These are phyloP conservation scores for Sugiyamaella lignohabitans DNA, from an alignment of 805 yeast species.

Conservation along the genomic window DNA sequence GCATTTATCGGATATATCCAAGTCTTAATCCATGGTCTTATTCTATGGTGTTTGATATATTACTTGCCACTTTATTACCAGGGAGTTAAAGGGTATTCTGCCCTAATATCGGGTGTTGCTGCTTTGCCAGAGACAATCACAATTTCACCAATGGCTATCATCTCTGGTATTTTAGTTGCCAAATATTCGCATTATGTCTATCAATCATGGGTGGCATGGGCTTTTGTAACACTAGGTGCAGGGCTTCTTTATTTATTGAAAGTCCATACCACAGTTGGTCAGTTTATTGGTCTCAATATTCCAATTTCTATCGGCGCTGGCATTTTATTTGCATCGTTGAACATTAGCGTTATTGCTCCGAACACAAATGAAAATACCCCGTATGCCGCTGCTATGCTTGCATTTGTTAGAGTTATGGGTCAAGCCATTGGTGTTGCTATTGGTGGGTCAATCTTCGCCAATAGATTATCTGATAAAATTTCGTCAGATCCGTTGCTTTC, in stretches of 20 bases:
- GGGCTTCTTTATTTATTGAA: slow-evolving; percentile 39
- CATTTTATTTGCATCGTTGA: slow-evolving; percentile 37
- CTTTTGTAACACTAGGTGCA: slow-evolving; percentile 37
- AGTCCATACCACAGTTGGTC: slow-evolving; percentile 29
- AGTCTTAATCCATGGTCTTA: slow-evolving; percentile 42
- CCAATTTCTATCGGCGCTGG: slow-evolving; percentile 45
- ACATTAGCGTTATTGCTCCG: slow-evolving; percentile 27
- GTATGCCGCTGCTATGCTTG: slow-evolving; percentile 28
- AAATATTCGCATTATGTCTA: slow-evolving; percentile 39
- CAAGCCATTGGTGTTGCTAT: slow-evolving; percentile 30
- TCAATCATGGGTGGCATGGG: slow-evolving; percentile 34
- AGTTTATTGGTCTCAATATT: slow-evolving; percentile 41
- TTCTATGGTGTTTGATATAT: slow-evolving; percentile 40
- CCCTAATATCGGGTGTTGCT: slow-evolving; percentile 37
- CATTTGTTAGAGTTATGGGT: slow-evolving; percentile 27
- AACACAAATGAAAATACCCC: slow-evolving; percentile 25
- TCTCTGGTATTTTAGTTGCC: slow-evolving; percentile 36
- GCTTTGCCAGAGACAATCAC: slow-evolving; percentile 40
- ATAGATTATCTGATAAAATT: slow-evolving; percentile 9
- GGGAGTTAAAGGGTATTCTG: slow-evolving; percentile 37
- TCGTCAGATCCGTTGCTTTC: slow-evolving; percentile 7
- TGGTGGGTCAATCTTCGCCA: slow-evolving; percentile 30
- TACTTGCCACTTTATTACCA: slow-evolving; percentile 46
- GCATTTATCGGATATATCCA: slow-evolving; percentile 37
- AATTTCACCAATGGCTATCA: slow-evolving; percentile 34